These are phyloP conservation scores for Pythium vanterpoolii DNA, from an alignment of 352 stramenopile species.

Conservation along the genomic window DNA sequence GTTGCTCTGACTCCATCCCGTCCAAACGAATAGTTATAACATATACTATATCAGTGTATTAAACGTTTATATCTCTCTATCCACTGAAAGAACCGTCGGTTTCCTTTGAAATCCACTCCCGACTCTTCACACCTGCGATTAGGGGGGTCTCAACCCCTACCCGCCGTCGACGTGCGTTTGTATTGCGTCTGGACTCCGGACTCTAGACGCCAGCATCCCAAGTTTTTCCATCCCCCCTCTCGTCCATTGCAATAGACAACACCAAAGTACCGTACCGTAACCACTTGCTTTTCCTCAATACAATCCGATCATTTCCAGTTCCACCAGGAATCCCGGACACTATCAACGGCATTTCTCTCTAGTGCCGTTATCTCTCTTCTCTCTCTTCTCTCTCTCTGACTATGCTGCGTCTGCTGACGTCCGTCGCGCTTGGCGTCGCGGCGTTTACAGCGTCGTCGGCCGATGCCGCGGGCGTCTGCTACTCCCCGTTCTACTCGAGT, in stretches of 20 bases:
- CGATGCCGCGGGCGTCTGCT: conserved; percentile 40
- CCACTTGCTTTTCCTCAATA: background rate
- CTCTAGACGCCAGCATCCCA: too few relatives aligned
- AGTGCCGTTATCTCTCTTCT: background rate
- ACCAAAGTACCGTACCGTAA: background rate
- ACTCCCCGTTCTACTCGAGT: conserved; percentile 52
- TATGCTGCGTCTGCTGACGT: conserved; percentile 8
- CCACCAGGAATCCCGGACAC: conserved; percentile 10
- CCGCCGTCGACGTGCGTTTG: background rate
- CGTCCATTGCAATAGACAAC: background rate
- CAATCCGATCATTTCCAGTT: conserved; percentile 16
- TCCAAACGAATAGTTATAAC: background rate
- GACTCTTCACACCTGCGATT: background rate
- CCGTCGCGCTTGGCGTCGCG: background rate
- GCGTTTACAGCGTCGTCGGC: background rate
- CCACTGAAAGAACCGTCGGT: background rate
- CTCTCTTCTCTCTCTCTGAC: background rate
- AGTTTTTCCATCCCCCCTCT: background rate
- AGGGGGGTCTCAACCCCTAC: background rate
- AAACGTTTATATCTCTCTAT: background rate
- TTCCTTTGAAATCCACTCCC: background rate
- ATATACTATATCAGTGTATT: conserved; percentile 2
- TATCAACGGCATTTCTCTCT: conserved; percentile 8
- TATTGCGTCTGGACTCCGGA: too few relatives aligned
- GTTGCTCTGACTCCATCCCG: conserved; percentile 4